phyloP scores from a whole-genome alignment of 2,329 filamentous ascomycete genomes.

The Penicillium sp. region DNA sequence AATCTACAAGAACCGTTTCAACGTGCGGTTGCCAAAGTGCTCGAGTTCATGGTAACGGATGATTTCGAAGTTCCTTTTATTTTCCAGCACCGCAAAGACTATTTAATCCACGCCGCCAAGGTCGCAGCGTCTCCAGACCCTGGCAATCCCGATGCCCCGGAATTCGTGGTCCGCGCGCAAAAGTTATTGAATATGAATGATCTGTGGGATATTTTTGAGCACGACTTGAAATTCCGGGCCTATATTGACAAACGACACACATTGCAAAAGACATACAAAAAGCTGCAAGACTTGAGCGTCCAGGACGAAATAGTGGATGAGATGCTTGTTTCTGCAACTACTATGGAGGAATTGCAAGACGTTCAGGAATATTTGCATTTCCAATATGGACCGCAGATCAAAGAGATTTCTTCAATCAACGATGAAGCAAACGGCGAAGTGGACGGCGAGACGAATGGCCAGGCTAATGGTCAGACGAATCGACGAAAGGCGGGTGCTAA shows the following conservation, averaged over 20 bases:
- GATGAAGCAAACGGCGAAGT: slow-evolving; percentile 13
- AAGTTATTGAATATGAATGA: slow-evolving; percentile 90
- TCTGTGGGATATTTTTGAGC: slow-evolving; percentile 89
- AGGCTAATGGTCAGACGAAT: slow-evolving; percentile 62
- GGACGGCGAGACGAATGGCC: slow-evolving; percentile 14
- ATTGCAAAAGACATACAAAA: slow-evolving; percentile 73
- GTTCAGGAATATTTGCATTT: slow-evolving; percentile 96
- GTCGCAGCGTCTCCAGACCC: slow-evolving; percentile 58
- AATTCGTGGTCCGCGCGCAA: slow-evolving; percentile 72
- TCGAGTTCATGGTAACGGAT: slow-evolving; percentile 92
- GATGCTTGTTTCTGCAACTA: slow-evolving; percentile 73
- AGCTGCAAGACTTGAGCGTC: slow-evolving; percentile 62
- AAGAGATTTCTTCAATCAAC: slow-evolving; percentile 64
- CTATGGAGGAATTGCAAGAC: slow-evolving; percentile 94
- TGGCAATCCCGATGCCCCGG: slow-evolving; percentile 65
- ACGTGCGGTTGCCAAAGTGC: slow-evolving; percentile 81
- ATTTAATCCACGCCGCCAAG: slow-evolving; percentile 84
- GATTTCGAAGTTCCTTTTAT: slow-evolving; percentile 96
- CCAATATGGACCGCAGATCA: slow-evolving; percentile 78
- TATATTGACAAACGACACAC: slow-evolving; percentile 87
- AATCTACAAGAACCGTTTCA: slow-evolving; percentile 80
- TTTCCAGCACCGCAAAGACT: slow-evolving; percentile 97
- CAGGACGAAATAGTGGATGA: slow-evolving; percentile 74
- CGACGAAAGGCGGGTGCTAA: slow-evolving; percentile 79
- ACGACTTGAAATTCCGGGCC: slow-evolving; percentile 92